Percentiles rank a stretch among this genome's conserved stretches.
These are phyloP conservation scores for Solanum etuberosum DNA, from an alignment of 257 asterid genomes.

Conservation along the genomic window DNA sequence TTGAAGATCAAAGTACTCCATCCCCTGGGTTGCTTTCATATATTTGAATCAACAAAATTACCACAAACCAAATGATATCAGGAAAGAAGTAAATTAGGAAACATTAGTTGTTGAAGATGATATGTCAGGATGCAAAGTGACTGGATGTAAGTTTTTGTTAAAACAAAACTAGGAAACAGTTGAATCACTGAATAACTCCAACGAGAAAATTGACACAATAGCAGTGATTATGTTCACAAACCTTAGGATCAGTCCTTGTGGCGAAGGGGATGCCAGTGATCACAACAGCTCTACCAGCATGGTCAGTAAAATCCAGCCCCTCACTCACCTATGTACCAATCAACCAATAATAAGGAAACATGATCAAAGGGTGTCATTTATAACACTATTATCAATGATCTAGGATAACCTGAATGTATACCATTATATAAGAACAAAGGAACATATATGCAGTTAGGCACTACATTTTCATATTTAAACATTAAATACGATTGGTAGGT, in stretches of 20 bases:
- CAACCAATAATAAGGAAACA: neutral
- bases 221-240: conserved; percentile 17
- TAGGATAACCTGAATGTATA: neutral
- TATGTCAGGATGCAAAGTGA: neutral
- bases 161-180: neutral
- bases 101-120: neutral
- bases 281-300: conserved; percentile 97
- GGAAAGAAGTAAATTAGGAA: neutral
- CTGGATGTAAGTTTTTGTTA: neutral
- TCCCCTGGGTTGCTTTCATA: neutral
- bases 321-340: conserved; percentile 67
- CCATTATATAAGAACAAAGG: neutral
- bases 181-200: neutral
- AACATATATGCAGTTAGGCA: neutral
- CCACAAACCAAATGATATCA: neutral
- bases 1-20: neutral
- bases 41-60: neutral
- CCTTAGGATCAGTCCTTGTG: conserved; percentile 85
- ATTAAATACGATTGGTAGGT: neutral
- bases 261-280: conserved; percentile 94
- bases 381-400: neutral
- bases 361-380: neutral
- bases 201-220: neutral
- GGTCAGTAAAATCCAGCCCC: conserved; percentile 97
- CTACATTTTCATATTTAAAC: neutral